Base-by-base conservation (phyloP, 345 rosid species). In the Acer saccharum region DNA sequence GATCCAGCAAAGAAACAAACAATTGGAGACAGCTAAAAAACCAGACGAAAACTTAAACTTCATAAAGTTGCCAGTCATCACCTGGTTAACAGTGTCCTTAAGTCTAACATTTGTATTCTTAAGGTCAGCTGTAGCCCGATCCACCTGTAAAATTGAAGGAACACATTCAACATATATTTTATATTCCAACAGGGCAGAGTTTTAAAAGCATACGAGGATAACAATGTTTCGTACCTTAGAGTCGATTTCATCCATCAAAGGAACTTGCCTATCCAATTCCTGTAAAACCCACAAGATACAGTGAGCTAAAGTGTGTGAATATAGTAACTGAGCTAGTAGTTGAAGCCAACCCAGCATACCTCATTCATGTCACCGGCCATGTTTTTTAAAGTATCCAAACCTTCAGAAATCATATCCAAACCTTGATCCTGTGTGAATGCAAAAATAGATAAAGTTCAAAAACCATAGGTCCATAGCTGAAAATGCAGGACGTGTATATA, bases 311-410 rank as follows among this genome's bases (percentile, higher is more conserved):
- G 73, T 29, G 71, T 58, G 60, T 64, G 64, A 18, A 72, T 48
- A 74, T 55, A 43, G 67, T 35, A 78, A 57, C 73, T 18, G 12
- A 70, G 67, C 58, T 73, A 78, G 61, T 10, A 63, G 46, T 62
- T 62, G 73, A 21, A 25, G 0, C 71, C 63, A 21, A 72, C 75
- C 55, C 78, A 72, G 72, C 86, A 68, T 75, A 90, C 99, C 98
- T 96, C 99, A 63, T 96, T 96, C 98, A 96, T 94, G 86, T 94
- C 98, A 81, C 83, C 86, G 3, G 98, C 99, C 99, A 96, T 91
- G 83, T 94, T 90, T 87, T 97, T 94, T 88, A 97, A 83, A 50
- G 98, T 95, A 79, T 90, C 98, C 79, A 97, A 86, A 79, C 98
- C 99, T 83, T 96, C 97, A 11, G 98, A 88, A 81, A 94, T 96